These are phyloP conservation scores for Umbelopsis ramanniana DNA, from an alignment of 192 early-diverging fungal species.

Conservation along the genomic window DNA sequence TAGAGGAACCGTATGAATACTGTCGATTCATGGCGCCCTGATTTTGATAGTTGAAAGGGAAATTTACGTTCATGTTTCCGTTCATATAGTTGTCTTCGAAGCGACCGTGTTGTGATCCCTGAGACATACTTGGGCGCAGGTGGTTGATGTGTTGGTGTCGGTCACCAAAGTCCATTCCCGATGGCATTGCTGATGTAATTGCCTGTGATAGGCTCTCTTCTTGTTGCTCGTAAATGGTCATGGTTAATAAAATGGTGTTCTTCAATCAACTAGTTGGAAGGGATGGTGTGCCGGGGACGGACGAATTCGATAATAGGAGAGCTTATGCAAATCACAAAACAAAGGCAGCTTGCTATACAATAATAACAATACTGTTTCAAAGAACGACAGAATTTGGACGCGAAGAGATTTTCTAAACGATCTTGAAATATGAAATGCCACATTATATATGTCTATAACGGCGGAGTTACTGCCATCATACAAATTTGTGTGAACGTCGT, in stretches of 20 bases:
- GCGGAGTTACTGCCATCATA: conserved; percentile 2
- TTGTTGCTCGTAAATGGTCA: conserved; percentile 23
- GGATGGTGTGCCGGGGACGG: too few relatives aligned
- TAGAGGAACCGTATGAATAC: conserved; percentile 21
- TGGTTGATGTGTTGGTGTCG: conserved; percentile 16
- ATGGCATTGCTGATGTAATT: conserved; percentile 14
- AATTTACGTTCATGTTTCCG: conserved; percentile 8
- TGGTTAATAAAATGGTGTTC: not conserved
- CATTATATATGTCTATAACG: conserved; percentile 21
- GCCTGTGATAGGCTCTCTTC: conserved; percentile 14
- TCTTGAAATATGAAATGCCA: not conserved
- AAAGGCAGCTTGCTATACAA: not conserved
- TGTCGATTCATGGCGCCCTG: conserved; percentile 12
- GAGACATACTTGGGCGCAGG: conserved; percentile 8
- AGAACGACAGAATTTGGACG: not conserved
- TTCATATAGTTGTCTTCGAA: conserved; percentile 15
- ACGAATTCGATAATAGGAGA: too few relatives aligned
- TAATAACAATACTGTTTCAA: conserved; percentile 5
- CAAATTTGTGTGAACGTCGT: conserved; percentile 21
- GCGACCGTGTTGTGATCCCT: conserved; percentile 3
- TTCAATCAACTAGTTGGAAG: not conserved
- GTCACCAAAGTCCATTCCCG: conserved; percentile 13
- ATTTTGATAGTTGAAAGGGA: conserved; percentile 3
- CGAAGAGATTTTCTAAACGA: conserved; percentile 16
- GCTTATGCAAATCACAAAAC: too few relatives aligned